phyloP scores from a whole-genome alignment of 805 yeast species.

The Zygotorulaspora florentina region DNA sequence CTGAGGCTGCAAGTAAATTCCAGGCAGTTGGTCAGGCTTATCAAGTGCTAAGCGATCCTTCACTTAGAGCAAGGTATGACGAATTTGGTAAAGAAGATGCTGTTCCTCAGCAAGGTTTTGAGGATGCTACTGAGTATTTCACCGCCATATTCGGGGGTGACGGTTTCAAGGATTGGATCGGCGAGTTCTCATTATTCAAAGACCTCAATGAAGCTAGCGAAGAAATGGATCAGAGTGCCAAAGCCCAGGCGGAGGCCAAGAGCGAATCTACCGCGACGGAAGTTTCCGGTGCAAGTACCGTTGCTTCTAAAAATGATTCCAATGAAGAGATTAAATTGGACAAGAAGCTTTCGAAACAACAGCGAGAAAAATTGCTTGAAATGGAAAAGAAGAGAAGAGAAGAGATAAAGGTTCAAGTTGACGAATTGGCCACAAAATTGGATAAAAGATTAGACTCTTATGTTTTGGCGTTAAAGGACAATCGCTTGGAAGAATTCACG shows the following conservation, averaged over 20 bases:
- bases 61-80: slow-evolving; percentile 70
- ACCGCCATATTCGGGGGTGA: slow-evolving; percentile 82
- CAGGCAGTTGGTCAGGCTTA: slow-evolving; percentile 71
- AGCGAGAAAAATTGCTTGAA: slow-evolving; percentile 48
- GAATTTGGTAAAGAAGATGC: slow-evolving; percentile 78
- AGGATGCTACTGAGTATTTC: slow-evolving; percentile 85
- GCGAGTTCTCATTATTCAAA: slow-evolving; percentile 65
- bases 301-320: slow-evolving; percentile 3
- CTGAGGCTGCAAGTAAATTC: slow-evolving; percentile 80
- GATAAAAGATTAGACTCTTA: slow-evolving; percentile 44
- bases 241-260: slow-evolving; percentile 20
- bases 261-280: slow-evolving; percentile 5
- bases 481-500: slow-evolving; percentile 48
- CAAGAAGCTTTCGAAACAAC: slow-evolving; percentile 35
- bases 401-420: slow-evolving; percentile 46
- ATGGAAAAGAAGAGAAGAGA: slow-evolving; percentile 52
- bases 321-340: slow-evolving; percentile 35
- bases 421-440: slow-evolving; percentile 48
- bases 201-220: slow-evolving; percentile 58
- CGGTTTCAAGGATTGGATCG: slow-evolving; percentile 72
- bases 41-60: slow-evolving; percentile 72
- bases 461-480: slow-evolving; percentile 43
- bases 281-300: slow-evolving; percentile 8
- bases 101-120: slow-evolving; percentile 65
- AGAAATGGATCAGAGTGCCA: slow-evolving; percentile 33